Base-by-base conservation (phyloP, 2,329 filamentous ascomycete species). In the Colletotrichum tanaceti region DNA sequence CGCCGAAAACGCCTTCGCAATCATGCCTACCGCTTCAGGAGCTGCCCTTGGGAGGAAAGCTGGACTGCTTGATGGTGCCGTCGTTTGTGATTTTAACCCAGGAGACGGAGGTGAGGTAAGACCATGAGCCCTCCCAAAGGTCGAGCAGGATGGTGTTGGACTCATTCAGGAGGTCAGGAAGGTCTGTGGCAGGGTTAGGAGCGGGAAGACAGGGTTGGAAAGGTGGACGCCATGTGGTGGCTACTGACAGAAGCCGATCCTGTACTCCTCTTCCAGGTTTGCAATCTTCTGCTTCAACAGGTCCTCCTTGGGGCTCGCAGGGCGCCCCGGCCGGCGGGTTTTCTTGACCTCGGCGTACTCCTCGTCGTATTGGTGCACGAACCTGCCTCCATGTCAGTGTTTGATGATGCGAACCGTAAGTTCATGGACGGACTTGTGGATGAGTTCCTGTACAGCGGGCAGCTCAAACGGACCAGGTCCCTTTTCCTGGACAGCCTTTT, bases 91-190 rank as follows among this genome's bases (percentile, higher is more conserved):
- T 83, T 70, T 93, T 90, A 70, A 93, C 85, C 85, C 94, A 98
- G 68, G 90, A 88, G 72, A 98, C 78, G 10, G 87, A 90, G 41
- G 90, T 88, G 71, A 98, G 85, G 74, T 91, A 91, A 10, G 92
- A 86, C 95, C 95, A 98, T 32, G 92, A 87, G 4, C 92, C 92
- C 72, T 93, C 91, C 93, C 94, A 98, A 24, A 85, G 84, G 71
- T 88, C 86, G 47, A 98, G 79, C 72, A 87, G 85, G 65, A 85
- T 80, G 59, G 92, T 80, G 72, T 90, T 93, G 55, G 90, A 86
- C 47, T 85, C 83, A 49, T 89, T 86, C 63, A 89, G 87, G 62
- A 98, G 82, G 76, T 98, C 92, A 0, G 95, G 94, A 47, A 97
- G 79, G 69, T 61, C 66, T 69, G 28, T 10, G 28, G 9, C 16